A percentile compares a stretch with the other conserved stretches of the same genome.
Evolutionary conservation across 2,329 filamentous ascomycete species (phyloP).

Genomic region (Neophaeococcomyces mojaviensis): DNA sequence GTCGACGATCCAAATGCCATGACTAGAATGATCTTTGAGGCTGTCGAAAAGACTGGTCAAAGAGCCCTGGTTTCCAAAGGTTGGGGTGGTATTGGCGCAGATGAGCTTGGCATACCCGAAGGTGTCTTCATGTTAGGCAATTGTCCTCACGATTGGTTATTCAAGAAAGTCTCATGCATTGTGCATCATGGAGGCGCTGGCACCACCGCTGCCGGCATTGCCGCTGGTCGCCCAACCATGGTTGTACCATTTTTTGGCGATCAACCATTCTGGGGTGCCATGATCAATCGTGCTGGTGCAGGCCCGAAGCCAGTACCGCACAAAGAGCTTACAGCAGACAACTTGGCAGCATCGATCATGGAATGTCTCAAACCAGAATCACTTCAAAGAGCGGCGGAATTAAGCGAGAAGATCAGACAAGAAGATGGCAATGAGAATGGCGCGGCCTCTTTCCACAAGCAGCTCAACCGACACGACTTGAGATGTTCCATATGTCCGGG

Average conservation of each 20-base stretch:
- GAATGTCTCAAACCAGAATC: slow-evolving; percentile 56
- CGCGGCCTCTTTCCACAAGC: slow-evolving; percentile 62
- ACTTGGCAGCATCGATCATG: slow-evolving; percentile 57
- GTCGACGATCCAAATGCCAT: slow-evolving; percentile 67
- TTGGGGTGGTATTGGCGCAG: slow-evolving; percentile 76
- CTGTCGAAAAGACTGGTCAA: slow-evolving; percentile 58
- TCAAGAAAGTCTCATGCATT: slow-evolving; percentile 70
- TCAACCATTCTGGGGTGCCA: slow-evolving; percentile 75
- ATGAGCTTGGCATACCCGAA: slow-evolving; percentile 61
- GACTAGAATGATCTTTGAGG: slow-evolving; percentile 65
- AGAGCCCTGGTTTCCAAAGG: slow-evolving; percentile 78
- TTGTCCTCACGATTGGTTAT: slow-evolving; percentile 83
- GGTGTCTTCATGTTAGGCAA: slow-evolving; percentile 78
- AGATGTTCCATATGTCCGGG: slow-evolving; percentile 63
- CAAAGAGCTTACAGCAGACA: slow-evolving; percentile 59
- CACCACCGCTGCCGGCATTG: slow-evolving; percentile 80
- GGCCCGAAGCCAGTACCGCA: slow-evolving; percentile 64
- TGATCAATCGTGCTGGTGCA: slow-evolving; percentile 64
- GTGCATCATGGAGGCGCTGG: slow-evolving; percentile 85
- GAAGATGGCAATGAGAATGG: slow-evolving; percentile 59
- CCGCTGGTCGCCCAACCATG: slow-evolving; percentile 69
- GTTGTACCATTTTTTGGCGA: slow-evolving; percentile 84
- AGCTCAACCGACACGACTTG: slow-evolving; percentile 58
- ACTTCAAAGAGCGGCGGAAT: slow-evolving; percentile 46
- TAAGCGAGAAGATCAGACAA: slow-evolving; percentile 58